A percentile compares a stretch with the other conserved stretches of the same genome.
These are phyloP conservation scores for Pichia thaimueangensis DNA, from an alignment of 805 yeast genomes.

Conservation along the genomic window DNA sequence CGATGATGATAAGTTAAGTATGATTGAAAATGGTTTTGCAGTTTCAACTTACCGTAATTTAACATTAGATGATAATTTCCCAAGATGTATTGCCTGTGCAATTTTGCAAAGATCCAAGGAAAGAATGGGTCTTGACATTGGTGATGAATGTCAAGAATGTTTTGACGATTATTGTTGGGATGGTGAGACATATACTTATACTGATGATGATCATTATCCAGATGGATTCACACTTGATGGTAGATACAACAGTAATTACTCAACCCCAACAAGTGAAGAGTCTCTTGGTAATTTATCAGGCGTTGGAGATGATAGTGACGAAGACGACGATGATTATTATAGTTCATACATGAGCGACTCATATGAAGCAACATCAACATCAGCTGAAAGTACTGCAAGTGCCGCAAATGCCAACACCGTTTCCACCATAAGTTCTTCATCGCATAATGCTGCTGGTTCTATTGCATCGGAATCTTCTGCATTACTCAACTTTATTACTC, in stretches of 20 bases:
- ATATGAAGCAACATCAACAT: not conserved
- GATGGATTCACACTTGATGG: conserved; percentile 38
- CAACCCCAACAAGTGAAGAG: not conserved
- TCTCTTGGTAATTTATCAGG: no score
- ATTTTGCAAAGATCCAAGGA: conserved; percentile 73
- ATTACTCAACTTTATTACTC: not conserved
- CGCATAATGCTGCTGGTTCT: not conserved
- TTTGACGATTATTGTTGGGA: conserved; percentile 64
- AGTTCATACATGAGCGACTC: no score
- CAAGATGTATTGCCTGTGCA: conserved; percentile 77
- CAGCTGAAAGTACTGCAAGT: not conserved
- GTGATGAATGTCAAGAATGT: conserved; percentile 68
- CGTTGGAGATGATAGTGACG: no score
- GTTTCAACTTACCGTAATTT: conserved; percentile 57
- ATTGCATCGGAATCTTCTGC: not conserved
- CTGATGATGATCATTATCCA: conserved; percentile 11
- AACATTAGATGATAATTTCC: conserved; percentile 63
- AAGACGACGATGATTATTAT: not conserved
- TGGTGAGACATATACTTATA: conserved; percentile 21
- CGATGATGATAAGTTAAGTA: conserved; percentile 46
- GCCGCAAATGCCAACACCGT: conserved; percentile 1
- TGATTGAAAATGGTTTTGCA: conserved; percentile 73
- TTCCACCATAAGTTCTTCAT: conserved; percentile 5
- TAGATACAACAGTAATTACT: conserved; percentile 14
- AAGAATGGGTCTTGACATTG: conserved; percentile 50